Evolutionary conservation across 176 grass and related monocot genomes (phyloP).

Genomic region (Juncus effusus): DNA sequence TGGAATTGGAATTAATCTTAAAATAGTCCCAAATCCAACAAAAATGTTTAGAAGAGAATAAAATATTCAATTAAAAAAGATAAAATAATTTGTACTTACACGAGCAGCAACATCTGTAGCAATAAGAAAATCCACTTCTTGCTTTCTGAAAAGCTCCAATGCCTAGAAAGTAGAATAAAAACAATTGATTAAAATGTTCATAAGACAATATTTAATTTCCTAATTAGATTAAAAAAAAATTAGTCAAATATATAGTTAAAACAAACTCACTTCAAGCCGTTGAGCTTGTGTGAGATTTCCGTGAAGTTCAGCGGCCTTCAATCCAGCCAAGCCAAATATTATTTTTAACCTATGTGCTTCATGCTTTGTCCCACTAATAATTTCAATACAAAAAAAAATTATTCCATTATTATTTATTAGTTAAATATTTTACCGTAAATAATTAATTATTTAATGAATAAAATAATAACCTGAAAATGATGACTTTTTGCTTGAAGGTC

Average conservation of each 20-base stretch:
- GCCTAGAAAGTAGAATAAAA: constrained; percentile 40
- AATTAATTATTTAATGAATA: constrained; percentile 13
- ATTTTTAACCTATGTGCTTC: constrained; percentile 94
- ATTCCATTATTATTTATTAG: background rate
- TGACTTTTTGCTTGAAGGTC: constrained; percentile 83
- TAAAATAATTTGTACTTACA: constrained; percentile 47
- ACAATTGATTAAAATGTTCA: background rate
- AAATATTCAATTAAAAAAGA: background rate
- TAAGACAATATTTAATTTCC: constrained; percentile 1
- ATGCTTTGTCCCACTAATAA: constrained; percentile 74
- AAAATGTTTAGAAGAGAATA: background rate
- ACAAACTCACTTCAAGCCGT: constrained; percentile 79
- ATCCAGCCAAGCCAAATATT: constrained; percentile 82
- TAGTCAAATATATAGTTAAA: constrained; percentile 13
- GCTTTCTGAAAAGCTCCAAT: constrained; percentile 89
- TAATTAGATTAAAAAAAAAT: constrained; percentile 7
- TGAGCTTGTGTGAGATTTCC: constrained; percentile 98
- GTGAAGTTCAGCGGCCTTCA: constrained; percentile 97
- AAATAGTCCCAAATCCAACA: constrained; percentile 6
- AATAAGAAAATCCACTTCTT: constrained; percentile 85
- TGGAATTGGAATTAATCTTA: constrained; percentile 7
- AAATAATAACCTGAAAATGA: constrained; percentile 79
- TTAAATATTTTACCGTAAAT: constrained; percentile 4
- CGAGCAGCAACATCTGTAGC: constrained; percentile 98
- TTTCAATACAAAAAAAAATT: constrained; percentile 26